Evolutionary conservation across 2,329 filamentous ascomycete genomes (phyloP), one percentile per base, ranked within the genome.

Genomic region (Fusarium sp.): DNA sequence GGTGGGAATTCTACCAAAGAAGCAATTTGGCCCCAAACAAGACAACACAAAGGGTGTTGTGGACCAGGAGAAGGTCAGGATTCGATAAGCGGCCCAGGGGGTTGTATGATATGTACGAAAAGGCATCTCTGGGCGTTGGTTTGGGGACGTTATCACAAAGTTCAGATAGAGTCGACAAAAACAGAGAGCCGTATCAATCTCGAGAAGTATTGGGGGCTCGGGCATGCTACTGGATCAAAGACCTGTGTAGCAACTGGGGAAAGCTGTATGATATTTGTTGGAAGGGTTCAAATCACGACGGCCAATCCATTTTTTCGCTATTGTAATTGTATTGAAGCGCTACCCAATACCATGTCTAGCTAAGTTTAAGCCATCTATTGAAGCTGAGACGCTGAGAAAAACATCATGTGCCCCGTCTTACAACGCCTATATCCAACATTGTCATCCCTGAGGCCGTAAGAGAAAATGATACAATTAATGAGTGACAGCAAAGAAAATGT

Each of bases 401-500:
- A 61, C 71, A 75, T 56, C 49, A 55, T 71, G 74, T 77, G 59
- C 62, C 33, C 63, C 63, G 41, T 73, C 71, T 70, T 65, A 59
- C 66, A 74, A 66, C 52, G 61, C 62, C 66, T 70, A 55, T 75
- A 70, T 68, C 72, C 65, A 75, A 65, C 46, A 70, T 47, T 55
- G 53, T 64, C 66, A 70, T 74, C 67, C 56, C 63, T 68, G 54
- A 68, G 62, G 64, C 64, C 73, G 75, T 75, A 46, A 47, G 45
- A 39, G 36, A 53, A 44, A 68, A 65, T 63, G 33, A 44, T 61
- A 47, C 29, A 65, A 42, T 68, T 75, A 74, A 36, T 75, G 82
- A 93, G 83, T 92, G 89, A 62, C 87, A 86, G 61, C 86, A 76
- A 96, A 94, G 76, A 97, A 93, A 18, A 93, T 90, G 80, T 98